Evolutionary conservation across 306 rosid species (phyloP).

Genomic region (Vicia sativa): DNA sequence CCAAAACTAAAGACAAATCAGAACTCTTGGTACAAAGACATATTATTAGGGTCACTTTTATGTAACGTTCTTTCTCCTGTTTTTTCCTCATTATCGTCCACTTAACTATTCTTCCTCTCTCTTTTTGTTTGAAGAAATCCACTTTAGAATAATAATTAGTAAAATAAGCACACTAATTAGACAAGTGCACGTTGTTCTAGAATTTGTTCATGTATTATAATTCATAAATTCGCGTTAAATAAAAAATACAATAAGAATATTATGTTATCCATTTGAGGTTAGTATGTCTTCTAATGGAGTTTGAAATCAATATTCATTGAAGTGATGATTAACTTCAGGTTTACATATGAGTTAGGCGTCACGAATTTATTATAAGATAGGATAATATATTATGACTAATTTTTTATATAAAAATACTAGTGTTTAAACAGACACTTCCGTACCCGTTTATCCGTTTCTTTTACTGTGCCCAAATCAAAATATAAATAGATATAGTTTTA

Average conservation of each 20-base stretch:
- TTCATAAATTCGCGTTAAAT: not conserved
- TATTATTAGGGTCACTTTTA: conserved; percentile 39
- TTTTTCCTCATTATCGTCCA: not conserved
- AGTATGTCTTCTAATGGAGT: too few relatives aligned
- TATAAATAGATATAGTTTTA: too few relatives aligned
- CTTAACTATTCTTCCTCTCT: not conserved
- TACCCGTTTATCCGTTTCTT: too few relatives aligned
- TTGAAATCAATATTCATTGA: not conserved
- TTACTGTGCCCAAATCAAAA: too few relatives aligned
- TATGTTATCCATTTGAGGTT: not conserved
- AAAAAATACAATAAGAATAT: not conserved
- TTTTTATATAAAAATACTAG: too few relatives aligned
- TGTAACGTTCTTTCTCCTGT: conserved; percentile 18
- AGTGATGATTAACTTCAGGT: not conserved
- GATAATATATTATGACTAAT: too few relatives aligned
- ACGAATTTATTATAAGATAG: not conserved
- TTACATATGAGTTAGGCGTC: not conserved
- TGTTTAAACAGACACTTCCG: too few relatives aligned
- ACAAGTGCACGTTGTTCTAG: conserved; percentile 1
- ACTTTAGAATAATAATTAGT: conserved; percentile 9
- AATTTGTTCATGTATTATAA: not conserved
- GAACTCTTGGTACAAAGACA: conserved; percentile 37
- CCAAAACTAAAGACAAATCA: conserved; percentile 52
- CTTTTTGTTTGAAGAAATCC: conserved; percentile 32
- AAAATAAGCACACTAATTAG: not conserved